phyloP scores from a whole-genome alignment of 495 filamentous ascomycete species.

The Aspergillus sclerotiicarbonarius region DNA sequence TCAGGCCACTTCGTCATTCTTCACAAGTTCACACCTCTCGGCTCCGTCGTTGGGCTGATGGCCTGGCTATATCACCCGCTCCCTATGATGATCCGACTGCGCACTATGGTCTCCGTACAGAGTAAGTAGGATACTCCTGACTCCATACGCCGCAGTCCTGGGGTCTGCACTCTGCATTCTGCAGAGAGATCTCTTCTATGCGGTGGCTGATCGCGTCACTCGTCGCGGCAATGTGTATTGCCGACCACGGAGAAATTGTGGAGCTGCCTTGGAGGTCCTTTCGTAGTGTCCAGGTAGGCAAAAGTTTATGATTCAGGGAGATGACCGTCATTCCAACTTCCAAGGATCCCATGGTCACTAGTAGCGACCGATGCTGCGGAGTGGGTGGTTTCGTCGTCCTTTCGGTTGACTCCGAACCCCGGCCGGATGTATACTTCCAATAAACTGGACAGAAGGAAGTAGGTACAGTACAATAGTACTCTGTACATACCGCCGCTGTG shows the following conservation, averaged over 20 bases:
- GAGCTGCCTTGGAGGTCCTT: background rate
- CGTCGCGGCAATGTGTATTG: background rate
- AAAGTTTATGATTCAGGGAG: too few species aligned
- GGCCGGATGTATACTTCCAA: background rate
- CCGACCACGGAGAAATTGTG: constrained; percentile 9
- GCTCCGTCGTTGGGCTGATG: background rate
- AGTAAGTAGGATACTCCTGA: too few species aligned
- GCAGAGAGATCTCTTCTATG: too few species aligned
- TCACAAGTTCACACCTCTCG: background rate
- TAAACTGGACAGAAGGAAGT: too few species aligned
- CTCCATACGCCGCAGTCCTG: too few species aligned
- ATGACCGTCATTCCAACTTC: too few species aligned
- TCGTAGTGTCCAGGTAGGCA: background rate
- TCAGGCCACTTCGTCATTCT: background rate
- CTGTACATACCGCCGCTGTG: too few species aligned
- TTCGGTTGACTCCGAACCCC: too few species aligned
- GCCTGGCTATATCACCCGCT: background rate
- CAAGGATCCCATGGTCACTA: too few species aligned
- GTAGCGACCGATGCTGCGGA: too few species aligned
- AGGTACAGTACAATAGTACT: background rate
- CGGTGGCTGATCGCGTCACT: background rate
- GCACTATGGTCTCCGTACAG: background rate
- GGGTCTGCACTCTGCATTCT: too few species aligned
- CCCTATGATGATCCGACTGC: background rate
- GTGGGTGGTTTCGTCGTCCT: too few species aligned